A percentile compares a stretch with the other conserved stretches of the same genome.
phyloP scores from a whole-genome alignment of 2,329 filamentous ascomycete species.

The Alternaria panax region DNA sequence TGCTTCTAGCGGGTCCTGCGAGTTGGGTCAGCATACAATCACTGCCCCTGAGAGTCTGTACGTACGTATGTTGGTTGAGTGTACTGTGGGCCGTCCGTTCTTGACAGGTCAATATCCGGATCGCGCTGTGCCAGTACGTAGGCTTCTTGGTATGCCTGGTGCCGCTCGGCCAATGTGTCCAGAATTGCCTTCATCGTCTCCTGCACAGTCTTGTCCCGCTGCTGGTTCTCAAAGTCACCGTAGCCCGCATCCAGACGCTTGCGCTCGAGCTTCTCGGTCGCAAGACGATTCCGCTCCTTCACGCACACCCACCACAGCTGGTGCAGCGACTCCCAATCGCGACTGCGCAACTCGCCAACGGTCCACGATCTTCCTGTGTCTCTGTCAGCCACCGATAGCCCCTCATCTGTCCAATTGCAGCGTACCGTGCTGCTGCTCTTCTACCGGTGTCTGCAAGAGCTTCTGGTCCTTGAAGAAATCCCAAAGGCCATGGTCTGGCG shows the following conservation, averaged over 20 bases:
- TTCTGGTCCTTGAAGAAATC: constrained; percentile 81
- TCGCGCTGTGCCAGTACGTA: constrained; percentile 67
- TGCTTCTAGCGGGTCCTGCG: constrained; percentile 30
- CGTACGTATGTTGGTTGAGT: constrained; percentile 36
- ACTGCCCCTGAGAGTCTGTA: not conserved
- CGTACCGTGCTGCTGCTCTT: constrained; percentile 73
- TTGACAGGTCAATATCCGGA: constrained; percentile 36
- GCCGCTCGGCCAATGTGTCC: constrained; percentile 84
- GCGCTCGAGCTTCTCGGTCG: constrained; percentile 77
- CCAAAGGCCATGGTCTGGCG: constrained; percentile 87
- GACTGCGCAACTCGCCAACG: constrained; percentile 82
- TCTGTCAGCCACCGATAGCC: constrained; percentile 10
- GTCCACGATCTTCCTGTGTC: constrained; percentile 76
- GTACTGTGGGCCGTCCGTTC: constrained; percentile 36
- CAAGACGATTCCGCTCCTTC: constrained; percentile 87
- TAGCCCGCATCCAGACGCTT: constrained; percentile 72
- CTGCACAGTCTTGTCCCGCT: constrained; percentile 72
- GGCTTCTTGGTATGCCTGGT: constrained; percentile 86
- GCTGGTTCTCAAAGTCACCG: constrained; percentile 71
- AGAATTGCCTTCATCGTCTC: constrained; percentile 83
- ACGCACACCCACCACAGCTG: constrained; percentile 92
- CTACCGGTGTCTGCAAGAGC: constrained; percentile 74
- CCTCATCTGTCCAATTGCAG: not conserved
- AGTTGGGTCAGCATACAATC: constrained; percentile 10
- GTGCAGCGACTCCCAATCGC: constrained; percentile 94